A percentile compares a stretch with the other conserved stretches of the same genome.
These are phyloP conservation scores for Trametes cubensis DNA, from an alignment of 768 basidiomycete species.

Conservation along the genomic window DNA sequence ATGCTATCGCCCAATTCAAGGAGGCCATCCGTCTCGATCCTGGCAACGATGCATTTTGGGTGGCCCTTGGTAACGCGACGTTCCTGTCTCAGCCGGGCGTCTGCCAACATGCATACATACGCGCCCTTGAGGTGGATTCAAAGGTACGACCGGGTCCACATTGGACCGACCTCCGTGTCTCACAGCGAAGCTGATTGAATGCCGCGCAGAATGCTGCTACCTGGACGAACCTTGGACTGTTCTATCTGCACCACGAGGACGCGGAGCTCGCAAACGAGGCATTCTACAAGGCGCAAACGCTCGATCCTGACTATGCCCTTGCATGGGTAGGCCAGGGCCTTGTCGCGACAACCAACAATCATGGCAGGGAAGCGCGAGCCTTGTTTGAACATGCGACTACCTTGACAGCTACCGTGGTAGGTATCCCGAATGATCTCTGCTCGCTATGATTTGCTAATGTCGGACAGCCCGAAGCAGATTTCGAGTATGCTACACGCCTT, in stretches of 20 bases:
- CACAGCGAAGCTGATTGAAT: not conserved
- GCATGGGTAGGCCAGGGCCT: conserved; percentile 93
- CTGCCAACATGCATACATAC: conserved; percentile 92
- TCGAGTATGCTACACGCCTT: conserved; percentile 67
- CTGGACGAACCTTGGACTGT: conserved; percentile 88
- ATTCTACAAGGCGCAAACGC: conserved; percentile 82
- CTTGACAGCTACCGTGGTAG: conserved; percentile 59
- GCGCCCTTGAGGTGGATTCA: conserved; percentile 79
- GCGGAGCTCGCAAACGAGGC: conserved; percentile 82
- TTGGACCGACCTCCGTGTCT: conserved; percentile 3
- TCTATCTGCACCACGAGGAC: conserved; percentile 83
- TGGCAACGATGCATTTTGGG: conserved; percentile 77
- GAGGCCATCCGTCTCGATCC: conserved; percentile 76
- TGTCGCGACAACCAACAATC: conserved; percentile 61
- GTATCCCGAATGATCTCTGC: conserved; percentile 29
- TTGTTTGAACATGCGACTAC: conserved; percentile 75
- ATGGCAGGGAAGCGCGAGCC: conserved; percentile 61
- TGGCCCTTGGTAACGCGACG: conserved; percentile 73
- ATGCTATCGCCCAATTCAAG: conserved; percentile 58
- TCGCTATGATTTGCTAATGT: conserved; percentile 14
- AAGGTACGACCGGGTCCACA: conserved; percentile 56
- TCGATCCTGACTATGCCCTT: conserved; percentile 86
- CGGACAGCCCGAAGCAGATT: conserved; percentile 75
- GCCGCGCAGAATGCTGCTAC: conserved; percentile 61
- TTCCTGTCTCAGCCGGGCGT: conserved; percentile 68